A percentile compares a stretch with the other conserved stretches of the same genome.
These are phyloP conservation scores for Cladosporium cucumerinum DNA, from an alignment of 2,329 filamentous ascomycete genomes.

Conservation along the genomic window DNA sequence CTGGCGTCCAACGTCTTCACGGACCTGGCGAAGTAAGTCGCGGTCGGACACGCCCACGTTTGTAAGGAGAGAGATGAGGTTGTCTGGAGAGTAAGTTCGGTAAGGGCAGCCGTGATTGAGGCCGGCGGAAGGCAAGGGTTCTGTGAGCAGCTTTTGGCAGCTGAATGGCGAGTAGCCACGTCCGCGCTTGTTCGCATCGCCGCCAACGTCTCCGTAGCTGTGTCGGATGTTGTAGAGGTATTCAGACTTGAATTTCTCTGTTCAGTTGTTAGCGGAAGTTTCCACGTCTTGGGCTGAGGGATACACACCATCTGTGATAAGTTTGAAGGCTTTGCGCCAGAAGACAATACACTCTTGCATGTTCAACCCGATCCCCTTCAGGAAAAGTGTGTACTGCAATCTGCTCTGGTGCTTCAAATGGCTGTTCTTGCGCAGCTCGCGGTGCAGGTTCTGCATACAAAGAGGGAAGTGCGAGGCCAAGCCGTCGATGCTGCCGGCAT, in stretches of 20 bases:
- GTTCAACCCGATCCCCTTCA: conserved; percentile 89
- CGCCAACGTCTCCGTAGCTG: conserved; percentile 89
- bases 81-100: conserved; percentile 85
- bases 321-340: conserved; percentile 83
- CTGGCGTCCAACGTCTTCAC: conserved; percentile 82
- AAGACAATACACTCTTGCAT: conserved; percentile 90
- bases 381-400: conserved; percentile 91
- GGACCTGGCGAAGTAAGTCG: conserved; percentile 73
- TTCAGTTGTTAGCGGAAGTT: background rate
- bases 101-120: conserved; percentile 94
- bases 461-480: conserved; percentile 81
- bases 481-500: conserved; percentile 72
- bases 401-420: conserved; percentile 93
- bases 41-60: conserved; percentile 75
- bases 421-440: conserved; percentile 76
- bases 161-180: conserved; percentile 87
- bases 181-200: conserved; percentile 81
- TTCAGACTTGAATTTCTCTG: conserved; percentile 91
- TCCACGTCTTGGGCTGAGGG: background rate
- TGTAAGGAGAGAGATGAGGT: conserved; percentile 73
- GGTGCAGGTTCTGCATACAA: conserved; percentile 92
- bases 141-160: conserved; percentile 91
- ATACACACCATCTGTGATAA: conserved; percentile 65
- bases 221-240: conserved; percentile 98
- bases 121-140: conserved; percentile 79